Conservation (phyloP, 2,329 filamentous ascomycete genomes). For the Aspergillus fumigatus region DNA sequence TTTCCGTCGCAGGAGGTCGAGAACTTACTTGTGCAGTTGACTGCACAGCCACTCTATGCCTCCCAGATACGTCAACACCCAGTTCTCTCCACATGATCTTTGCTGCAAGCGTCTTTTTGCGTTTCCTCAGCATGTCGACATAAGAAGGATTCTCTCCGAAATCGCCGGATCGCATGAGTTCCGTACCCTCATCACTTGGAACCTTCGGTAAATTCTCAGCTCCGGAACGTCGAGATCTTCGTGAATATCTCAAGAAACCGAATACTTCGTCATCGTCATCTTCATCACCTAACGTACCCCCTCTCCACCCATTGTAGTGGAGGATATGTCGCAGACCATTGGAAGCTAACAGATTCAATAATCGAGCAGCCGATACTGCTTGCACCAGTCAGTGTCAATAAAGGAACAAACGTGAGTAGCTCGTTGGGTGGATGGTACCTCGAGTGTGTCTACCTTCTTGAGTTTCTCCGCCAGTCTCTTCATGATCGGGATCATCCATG, state of each 20-base stretch:
- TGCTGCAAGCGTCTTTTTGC: conserved; percentile 58
- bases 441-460: conserved; percentile 13
- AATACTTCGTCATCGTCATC: conserved; percentile 30
- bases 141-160: conserved; percentile 68
- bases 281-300: conserved; percentile 15
- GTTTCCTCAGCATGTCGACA: conserved; percentile 49
- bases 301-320: conserved; percentile 28
- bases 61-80: conserved; percentile 58
- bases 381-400: conserved; percentile 3
- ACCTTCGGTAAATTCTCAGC: conserved; percentile 69
- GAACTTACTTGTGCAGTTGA: conserved; percentile 62
- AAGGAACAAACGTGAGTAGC: not conserved
- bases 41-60: conserved; percentile 57
- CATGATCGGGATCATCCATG: conserved; percentile 20
- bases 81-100: conserved; percentile 78
- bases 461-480: conserved; percentile 11
- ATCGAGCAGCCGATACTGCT: conserved; percentile 38
- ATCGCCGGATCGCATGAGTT: conserved; percentile 74
- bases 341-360: conserved; percentile 52
- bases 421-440: conserved; percentile 14
- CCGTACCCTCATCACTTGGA: conserved; percentile 69
- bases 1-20: not conserved
- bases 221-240: conserved; percentile 41
- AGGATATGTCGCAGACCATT: conserved; percentile 52
- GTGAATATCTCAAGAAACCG: conserved; percentile 39